phyloP scores from a whole-genome alignment of 2,329 filamentous ascomycete species.

The Ophiognomonia clavigignenti-juglandacearum region DNA sequence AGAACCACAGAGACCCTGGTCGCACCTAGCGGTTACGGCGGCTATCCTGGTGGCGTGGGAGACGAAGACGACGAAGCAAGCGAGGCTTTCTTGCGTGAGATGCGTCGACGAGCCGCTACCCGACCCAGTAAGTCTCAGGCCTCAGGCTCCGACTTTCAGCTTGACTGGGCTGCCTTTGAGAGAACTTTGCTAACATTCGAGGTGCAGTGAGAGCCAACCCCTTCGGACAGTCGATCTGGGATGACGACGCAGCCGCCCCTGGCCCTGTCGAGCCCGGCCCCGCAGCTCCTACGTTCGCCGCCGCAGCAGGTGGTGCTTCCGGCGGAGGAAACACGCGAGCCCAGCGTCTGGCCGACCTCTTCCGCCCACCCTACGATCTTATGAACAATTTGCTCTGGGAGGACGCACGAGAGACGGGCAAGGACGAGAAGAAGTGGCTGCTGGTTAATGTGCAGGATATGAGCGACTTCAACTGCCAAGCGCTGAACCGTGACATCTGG shows the following conservation, averaged over 20 bases:
- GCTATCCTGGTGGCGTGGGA: conserved; percentile 33
- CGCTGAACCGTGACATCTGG: conserved; percentile 93
- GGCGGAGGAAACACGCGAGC: conserved; percentile 59
- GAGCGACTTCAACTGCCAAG: conserved; percentile 90
- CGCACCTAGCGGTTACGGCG: conserved; percentile 56
- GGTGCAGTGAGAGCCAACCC: conserved; percentile 25
- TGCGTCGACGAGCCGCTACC: conserved; percentile 25
- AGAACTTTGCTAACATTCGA: conserved; percentile 6
- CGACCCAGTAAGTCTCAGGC: conserved; percentile 22
- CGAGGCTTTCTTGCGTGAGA: conserved; percentile 50
- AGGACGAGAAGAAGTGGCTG: conserved; percentile 88
- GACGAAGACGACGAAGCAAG: conserved; percentile 58
- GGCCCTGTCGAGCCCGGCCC: not conserved
- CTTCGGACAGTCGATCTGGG: conserved; percentile 36
- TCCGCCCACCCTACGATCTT: conserved; percentile 85
- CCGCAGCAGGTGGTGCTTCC: conserved; percentile 14
- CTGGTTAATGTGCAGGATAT: conserved; percentile 93
- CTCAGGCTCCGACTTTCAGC: not conserved
- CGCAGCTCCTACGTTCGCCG: conserved; percentile 1
- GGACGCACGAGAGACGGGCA: conserved; percentile 76
- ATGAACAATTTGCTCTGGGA: conserved; percentile 81
- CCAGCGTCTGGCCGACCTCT: conserved; percentile 81
- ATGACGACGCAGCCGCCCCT: conserved; percentile 19
- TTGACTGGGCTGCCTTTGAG: too few species aligned
- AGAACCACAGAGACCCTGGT: conserved; percentile 89